Evolutionary conservation across 768 basidiomycete genomes (phyloP).

Genomic region (Vishniacozyma victoriae): DNA sequence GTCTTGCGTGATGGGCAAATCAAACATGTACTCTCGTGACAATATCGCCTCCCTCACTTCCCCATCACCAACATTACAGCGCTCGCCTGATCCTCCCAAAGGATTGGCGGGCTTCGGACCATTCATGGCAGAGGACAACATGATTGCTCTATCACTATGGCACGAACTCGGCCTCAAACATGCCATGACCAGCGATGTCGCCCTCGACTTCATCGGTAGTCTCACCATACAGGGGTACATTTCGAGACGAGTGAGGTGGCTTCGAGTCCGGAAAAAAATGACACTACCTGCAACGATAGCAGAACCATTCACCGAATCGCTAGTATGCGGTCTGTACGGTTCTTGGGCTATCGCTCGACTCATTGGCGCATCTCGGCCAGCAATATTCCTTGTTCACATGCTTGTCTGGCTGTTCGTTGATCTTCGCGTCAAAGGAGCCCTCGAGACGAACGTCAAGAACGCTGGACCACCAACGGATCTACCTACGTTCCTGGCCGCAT

Average conservation of each 20-base stretch:
- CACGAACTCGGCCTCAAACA: slow-evolving; percentile 84
- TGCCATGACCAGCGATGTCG: slow-evolving; percentile 84
- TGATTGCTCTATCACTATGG: slow-evolving; percentile 89
- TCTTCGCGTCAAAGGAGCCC: slow-evolving; percentile 70
- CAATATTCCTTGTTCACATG: slow-evolving; percentile 55
- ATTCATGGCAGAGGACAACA: slow-evolving; percentile 95
- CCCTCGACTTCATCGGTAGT: slow-evolving; percentile 77
- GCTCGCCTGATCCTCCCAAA: slow-evolving; percentile 40
- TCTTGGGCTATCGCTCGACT: slow-evolving; percentile 54
- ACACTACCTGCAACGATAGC: slow-evolving; percentile 73
- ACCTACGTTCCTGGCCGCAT: slow-evolving; percentile 66
- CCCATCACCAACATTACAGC: slow-evolving; percentile 26
- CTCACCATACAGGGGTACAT: slow-evolving; percentile 82
- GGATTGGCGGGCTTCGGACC: slow-evolving; percentile 77
- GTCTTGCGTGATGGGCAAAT: slow-evolving; percentile 95
- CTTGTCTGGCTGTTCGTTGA: slow-evolving; percentile 69
- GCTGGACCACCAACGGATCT: slow-evolving; percentile 44
- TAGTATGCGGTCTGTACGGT: slow-evolving; percentile 64
- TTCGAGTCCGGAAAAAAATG: slow-evolving; percentile 93
- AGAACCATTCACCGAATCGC: slow-evolving; percentile 87
- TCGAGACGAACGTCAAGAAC: slow-evolving; percentile 63
- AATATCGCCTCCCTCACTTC: slow-evolving; percentile 60
- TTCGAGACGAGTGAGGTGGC: slow-evolving; percentile 87
- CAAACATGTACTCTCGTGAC: slow-evolving; percentile 83
- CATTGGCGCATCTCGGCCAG: slow-evolving; percentile 23